A percentile compares a stretch with the other conserved stretches of the same genome.
phyloP scores from a whole-genome alignment of 2,329 filamentous ascomycete genomes.

The Diaporthe capsici region DNA sequence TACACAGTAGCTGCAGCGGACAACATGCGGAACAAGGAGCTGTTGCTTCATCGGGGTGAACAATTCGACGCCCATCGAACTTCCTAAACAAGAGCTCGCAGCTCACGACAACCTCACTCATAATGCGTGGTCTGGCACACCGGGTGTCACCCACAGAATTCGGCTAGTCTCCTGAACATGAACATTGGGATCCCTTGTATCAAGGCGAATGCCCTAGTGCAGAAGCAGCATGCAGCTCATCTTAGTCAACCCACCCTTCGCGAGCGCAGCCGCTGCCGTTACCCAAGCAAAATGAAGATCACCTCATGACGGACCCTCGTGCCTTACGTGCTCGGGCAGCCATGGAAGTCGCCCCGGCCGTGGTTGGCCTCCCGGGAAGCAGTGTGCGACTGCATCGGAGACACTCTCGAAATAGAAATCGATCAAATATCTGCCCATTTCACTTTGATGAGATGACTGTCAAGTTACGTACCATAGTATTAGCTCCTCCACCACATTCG shows the following conservation, averaged over 20 bases:
- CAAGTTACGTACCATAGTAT: conserved; percentile 21
- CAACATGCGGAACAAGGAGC: neutral
- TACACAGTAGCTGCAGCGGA: conserved; percentile 19
- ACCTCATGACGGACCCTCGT: conserved; percentile 29
- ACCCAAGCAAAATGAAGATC: conserved; percentile 38
- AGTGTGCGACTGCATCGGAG: conserved; percentile 39
- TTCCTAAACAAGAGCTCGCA: conserved; percentile 1
- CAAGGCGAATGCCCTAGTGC: conserved; percentile 23
- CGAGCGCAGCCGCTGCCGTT: conserved; percentile 4
- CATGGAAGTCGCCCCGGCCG: neutral
- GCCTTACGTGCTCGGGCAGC: conserved; percentile 24
- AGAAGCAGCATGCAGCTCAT: conserved; percentile 38
- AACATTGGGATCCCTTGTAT: conserved; percentile 1
- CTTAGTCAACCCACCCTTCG: conserved; percentile 29
- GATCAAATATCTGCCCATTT: conserved; percentile 33
- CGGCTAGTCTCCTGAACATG: neutral
- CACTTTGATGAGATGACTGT: conserved; percentile 35
- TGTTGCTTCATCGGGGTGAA: conserved; percentile 3
- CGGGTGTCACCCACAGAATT: neutral
- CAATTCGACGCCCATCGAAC: neutral
- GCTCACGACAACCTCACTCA: conserved; percentile 32
- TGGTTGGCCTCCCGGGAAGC: conserved; percentile 15
- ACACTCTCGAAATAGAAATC: conserved; percentile 39
- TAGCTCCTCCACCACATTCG: conserved; percentile 18
- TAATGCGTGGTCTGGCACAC: conserved; percentile 10